A percentile compares a stretch with the other conserved stretches of the same genome.
These are phyloP conservation scores for Pythium phragmiticola DNA, from an alignment of 352 stramenopile genomes.

Conservation along the genomic window DNA sequence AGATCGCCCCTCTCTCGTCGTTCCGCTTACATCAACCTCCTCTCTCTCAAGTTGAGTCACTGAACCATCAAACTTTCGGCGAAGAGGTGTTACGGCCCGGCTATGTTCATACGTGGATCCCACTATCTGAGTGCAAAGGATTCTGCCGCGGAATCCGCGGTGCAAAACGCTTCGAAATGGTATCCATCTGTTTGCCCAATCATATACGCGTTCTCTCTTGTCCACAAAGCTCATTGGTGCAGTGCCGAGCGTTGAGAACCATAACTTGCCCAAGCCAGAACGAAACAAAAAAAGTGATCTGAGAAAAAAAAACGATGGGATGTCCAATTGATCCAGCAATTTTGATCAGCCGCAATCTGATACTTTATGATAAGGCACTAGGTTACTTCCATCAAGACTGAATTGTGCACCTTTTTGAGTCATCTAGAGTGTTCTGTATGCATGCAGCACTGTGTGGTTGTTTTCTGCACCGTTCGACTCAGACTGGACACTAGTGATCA, in stretches of 20 bases:
- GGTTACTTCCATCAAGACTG: too few species aligned
- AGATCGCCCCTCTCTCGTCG: conserved; percentile 22
- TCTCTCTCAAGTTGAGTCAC: neutral
- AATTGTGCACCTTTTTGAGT: too few species aligned
- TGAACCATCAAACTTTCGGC: neutral
- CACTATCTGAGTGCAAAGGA: conserved; percentile 16
- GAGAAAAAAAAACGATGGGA: conserved; percentile 1
- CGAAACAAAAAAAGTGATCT: neutral
- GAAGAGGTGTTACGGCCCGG: neutral
- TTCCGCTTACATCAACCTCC: conserved; percentile 24
- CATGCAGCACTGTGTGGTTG: too few species aligned
- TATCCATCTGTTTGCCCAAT: conserved; percentile 32
- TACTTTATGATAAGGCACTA: too few species aligned
- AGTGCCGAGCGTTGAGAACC: neutral
- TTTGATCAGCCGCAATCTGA: too few species aligned
- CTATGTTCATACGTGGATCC: conserved; percentile 8
- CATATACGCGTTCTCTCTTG: conserved; percentile 8
- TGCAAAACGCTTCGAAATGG: conserved; percentile 6
- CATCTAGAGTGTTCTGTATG: too few species aligned
- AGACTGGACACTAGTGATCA: neutral
- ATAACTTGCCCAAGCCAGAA: conserved; percentile 3
- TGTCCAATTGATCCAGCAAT: neutral
- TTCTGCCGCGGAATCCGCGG: conserved; percentile 2
- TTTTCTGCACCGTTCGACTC: neutral
- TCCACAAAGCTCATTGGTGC: conserved; percentile 13